These are phyloP conservation scores for Apiospora koreana DNA, from an alignment of 2,329 filamentous ascomycete genomes.

Conservation along the genomic window DNA sequence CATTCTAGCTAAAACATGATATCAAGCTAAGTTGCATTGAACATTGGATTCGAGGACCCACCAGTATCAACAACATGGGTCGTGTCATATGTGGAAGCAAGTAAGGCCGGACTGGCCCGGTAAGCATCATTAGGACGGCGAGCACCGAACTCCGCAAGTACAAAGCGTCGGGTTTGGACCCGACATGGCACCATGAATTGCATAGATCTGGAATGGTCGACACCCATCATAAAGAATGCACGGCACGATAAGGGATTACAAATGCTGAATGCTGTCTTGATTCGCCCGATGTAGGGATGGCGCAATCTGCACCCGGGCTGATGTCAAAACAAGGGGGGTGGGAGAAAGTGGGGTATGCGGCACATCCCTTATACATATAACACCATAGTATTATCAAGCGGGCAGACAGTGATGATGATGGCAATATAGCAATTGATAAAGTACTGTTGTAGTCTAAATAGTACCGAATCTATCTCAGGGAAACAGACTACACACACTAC, in stretches of 20 bases:
- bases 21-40: no score
- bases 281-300: slow-evolving; percentile 3
- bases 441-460: neutral
- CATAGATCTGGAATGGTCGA: neutral
- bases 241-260: neutral
- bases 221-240: neutral
- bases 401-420: neutral
- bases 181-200: neutral
- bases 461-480: no score
- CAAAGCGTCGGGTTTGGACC: neutral
- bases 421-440: neutral
- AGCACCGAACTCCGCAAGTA: neutral
- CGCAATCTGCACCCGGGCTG: slow-evolving; percentile 1
- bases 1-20: no score
- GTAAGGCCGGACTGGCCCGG: no score
- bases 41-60: no score
- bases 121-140: no score
- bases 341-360: neutral
- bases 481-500: neutral
- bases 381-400: neutral
- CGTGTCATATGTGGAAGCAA: no score
- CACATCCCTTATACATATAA: neutral
- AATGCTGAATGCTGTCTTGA: neutral
- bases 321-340: neutral
- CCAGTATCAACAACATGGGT: no score